A percentile compares a stretch with the other conserved stretches of the same genome.
Evolutionary conservation across 257 asterid species (phyloP).

Genomic region (Capsicum rhomboideum): DNA sequence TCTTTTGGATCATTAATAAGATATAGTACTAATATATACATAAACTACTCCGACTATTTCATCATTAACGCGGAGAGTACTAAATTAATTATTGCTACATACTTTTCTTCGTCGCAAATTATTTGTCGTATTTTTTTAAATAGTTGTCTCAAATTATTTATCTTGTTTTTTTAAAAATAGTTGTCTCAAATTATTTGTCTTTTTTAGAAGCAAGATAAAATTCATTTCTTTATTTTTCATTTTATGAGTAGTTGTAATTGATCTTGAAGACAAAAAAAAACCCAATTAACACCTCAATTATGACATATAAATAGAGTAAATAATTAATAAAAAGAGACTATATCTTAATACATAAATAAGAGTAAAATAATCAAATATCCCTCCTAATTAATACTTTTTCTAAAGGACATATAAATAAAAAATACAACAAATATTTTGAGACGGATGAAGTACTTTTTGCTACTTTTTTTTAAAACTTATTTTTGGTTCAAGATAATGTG

Average conservation of each 20-base stretch:
- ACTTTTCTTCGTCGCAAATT: neutral
- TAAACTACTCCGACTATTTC: neutral
- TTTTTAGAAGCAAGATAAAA: neutral
- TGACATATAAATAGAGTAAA: neutral
- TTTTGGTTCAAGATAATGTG: neutral
- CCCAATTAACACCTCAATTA: too few relatives aligned
- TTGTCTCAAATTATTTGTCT: fast-evolving
- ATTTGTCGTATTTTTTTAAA: fast-evolving
- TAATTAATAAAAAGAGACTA: neutral
- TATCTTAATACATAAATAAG: too few relatives aligned
- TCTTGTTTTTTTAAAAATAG: neutral
- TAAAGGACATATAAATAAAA: too few relatives aligned
- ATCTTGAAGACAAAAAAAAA: too few relatives aligned
- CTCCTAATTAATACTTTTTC: too few relatives aligned
- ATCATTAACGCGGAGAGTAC: neutral
- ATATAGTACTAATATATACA: neutral
- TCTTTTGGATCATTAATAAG: neutral
- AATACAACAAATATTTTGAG: too few relatives aligned
- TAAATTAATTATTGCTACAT: neutral
- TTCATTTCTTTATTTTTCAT: too few relatives aligned
- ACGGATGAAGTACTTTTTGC: too few relatives aligned
- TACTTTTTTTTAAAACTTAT: too few relatives aligned
- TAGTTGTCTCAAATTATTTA: neutral
- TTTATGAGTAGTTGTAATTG: too few relatives aligned
- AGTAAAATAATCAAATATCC: too few relatives aligned